phyloP scores from a whole-genome alignment of 306 rosid genomes.

The Casuarina glauca region DNA sequence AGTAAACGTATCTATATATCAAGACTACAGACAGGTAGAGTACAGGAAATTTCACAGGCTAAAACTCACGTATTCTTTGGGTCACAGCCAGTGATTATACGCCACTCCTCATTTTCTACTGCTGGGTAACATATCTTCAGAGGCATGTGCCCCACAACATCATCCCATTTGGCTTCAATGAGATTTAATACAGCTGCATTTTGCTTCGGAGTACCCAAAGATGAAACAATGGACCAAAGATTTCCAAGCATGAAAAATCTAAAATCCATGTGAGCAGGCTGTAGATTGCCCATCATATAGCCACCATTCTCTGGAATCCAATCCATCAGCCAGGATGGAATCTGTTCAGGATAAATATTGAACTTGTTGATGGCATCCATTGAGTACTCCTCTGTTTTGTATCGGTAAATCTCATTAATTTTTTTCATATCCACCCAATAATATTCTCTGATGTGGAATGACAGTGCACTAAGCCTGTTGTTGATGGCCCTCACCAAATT shows the following conservation, averaged over 20 bases:
- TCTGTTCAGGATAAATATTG: conserved; percentile 97
- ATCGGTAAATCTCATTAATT: conserved; percentile 91
- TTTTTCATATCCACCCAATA: conserved; percentile 91
- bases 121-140: conserved; percentile 92
- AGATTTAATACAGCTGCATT: conserved; percentile 69
- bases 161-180: conserved; percentile 86
- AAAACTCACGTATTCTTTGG: conserved; percentile 87
- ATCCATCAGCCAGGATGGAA: conserved; percentile 89
- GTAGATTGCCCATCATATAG: conserved; percentile 83
- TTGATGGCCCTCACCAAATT: conserved; percentile 72
- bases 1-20: background rate
- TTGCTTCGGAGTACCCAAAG: conserved; percentile 90
- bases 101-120: conserved; percentile 91
- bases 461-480: conserved; percentile 84
- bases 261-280: conserved; percentile 99
- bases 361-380: conserved; percentile 86
- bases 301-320: conserved; percentile 98
- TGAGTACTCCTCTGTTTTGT: conserved; percentile 95
- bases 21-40: background rate
- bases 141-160: conserved; percentile 87
- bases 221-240: conserved; percentile 88
- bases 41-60: background rate
- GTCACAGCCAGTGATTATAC: conserved; percentile 86
- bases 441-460: conserved; percentile 92
- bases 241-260: conserved; percentile 95